Conservation (phyloP, 2,329 filamentous ascomycete species). For the Chaetomium sp. region DNA sequence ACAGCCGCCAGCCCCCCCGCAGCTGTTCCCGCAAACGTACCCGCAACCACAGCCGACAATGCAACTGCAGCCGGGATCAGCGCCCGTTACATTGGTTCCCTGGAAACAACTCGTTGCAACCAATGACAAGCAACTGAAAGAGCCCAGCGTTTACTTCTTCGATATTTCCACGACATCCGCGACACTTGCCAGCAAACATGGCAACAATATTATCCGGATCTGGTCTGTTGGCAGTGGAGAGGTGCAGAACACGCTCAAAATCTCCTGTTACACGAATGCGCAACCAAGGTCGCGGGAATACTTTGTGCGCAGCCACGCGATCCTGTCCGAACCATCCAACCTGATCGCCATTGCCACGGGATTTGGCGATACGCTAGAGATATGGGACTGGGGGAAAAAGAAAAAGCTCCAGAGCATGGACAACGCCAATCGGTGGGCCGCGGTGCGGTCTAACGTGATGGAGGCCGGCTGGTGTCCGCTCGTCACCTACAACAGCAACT, state of each 20-base stretch:
- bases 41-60: neutral
- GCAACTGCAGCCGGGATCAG: slow-evolving; percentile 1
- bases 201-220: slow-evolving; percentile 27
- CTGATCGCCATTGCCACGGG: slow-evolving; percentile 34
- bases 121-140: slow-evolving; percentile 21
- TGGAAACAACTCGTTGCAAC: slow-evolving; percentile 21
- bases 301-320: slow-evolving; percentile 37
- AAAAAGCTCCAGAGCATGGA: slow-evolving; percentile 35
- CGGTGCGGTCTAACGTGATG: slow-evolving; percentile 31
- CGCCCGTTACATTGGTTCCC: slow-evolving; percentile 14
- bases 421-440: slow-evolving; percentile 34
- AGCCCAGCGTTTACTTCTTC: slow-evolving; percentile 31
- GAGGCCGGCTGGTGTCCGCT: slow-evolving; percentile 31
- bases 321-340: slow-evolving; percentile 34
- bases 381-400: slow-evolving; percentile 35
- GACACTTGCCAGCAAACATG: slow-evolving; percentile 31
- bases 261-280: slow-evolving; percentile 34
- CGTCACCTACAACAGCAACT: slow-evolving; percentile 31
- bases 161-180: slow-evolving; percentile 31
- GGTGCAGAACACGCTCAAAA: slow-evolving; percentile 30
- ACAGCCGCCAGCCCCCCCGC: neutral
- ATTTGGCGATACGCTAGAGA: slow-evolving; percentile 35
- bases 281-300: slow-evolving; percentile 35
- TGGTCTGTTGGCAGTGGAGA: slow-evolving; percentile 25
- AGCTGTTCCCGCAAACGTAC: too few relatives aligned